phyloP scores from a whole-genome alignment of 345 rosid genomes.

The Turnera subulata region DNA sequence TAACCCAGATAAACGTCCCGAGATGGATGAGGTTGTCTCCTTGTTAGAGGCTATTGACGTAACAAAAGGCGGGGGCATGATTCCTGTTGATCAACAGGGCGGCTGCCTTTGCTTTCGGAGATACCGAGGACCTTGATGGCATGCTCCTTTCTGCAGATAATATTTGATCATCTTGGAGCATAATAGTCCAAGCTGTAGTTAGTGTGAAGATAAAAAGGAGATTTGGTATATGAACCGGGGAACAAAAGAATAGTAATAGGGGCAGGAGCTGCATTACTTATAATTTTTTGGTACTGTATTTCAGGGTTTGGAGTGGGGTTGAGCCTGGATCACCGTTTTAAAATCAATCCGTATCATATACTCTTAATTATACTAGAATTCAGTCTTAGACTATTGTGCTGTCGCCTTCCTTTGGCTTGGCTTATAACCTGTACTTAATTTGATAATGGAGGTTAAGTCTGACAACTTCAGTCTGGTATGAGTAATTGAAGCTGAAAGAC shows the following conservation, averaged over 20 bases:
- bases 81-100: slow-evolving; percentile 75
- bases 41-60: slow-evolving; percentile 89
- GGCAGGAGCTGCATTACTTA: slow-evolving; percentile 24
- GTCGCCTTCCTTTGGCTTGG: no score
- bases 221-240: slow-evolving; percentile 5
- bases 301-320: slow-evolving; percentile 8
- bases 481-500: no score
- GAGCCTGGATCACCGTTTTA: slow-evolving; percentile 14
- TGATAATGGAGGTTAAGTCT: no score
- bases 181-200: slow-evolving; percentile 10
- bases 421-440: no score
- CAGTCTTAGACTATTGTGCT: no score
- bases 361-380: no score
- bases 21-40: slow-evolving; percentile 88
- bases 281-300: slow-evolving; percentile 8
- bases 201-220: slow-evolving; percentile 1
- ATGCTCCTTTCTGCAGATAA: slow-evolving; percentile 1
- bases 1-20: slow-evolving; percentile 85
- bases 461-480: no score
- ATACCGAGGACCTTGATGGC: slow-evolving; percentile 63
- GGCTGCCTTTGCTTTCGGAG: slow-evolving; percentile 83
- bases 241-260: slow-evolving; percentile 13
- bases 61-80: slow-evolving; percentile 95
- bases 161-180: slow-evolving; percentile 4
- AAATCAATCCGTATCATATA: neutral